These are phyloP conservation scores for Pseudisothecium myosuroides DNA, from an alignment of 225 moss, liverwort and hornwort species.

Conservation along the genomic window DNA sequence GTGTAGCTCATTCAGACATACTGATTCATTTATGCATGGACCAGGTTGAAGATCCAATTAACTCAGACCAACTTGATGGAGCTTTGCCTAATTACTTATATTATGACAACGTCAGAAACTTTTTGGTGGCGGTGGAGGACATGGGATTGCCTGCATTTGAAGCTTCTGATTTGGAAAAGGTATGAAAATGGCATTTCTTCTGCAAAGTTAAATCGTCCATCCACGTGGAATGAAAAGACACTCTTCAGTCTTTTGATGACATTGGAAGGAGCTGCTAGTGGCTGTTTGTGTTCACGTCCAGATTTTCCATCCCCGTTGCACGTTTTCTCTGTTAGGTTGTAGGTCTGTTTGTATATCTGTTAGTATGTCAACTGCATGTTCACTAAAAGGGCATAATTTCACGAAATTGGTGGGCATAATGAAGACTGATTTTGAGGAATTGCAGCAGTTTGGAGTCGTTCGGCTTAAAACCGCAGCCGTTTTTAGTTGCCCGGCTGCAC, in stretches of 20 bases:
- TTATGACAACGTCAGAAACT: constrained; percentile 45
- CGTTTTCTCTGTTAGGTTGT: neutral
- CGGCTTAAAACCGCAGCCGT: neutral
- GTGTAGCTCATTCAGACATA: neutral
- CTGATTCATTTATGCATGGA: neutral
- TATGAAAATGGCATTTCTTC: neutral
- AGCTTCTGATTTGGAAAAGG: constrained; percentile 46
- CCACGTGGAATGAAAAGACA: neutral
- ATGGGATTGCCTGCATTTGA: constrained; percentile 57
- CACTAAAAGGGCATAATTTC: neutral
- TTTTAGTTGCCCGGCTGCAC: neutral
- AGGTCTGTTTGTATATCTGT: neutral
- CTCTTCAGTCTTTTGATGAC: neutral
- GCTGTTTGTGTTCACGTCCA: neutral
- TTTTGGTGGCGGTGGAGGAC: constrained; percentile 46
- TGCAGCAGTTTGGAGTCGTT: neutral
- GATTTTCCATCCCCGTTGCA: neutral
- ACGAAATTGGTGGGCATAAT: neutral
- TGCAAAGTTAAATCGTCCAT: neutral
- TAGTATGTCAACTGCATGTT: neutral
- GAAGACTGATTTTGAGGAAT: neutral
- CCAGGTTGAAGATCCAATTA: constrained; percentile 34
- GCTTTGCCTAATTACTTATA: constrained; percentile 44
- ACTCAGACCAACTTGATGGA: constrained; percentile 27
- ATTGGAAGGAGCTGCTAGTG: neutral